Evolutionary conservation across 495 filamentous ascomycete genomes (phyloP).

Genomic region (Xylaria palmicola): DNA sequence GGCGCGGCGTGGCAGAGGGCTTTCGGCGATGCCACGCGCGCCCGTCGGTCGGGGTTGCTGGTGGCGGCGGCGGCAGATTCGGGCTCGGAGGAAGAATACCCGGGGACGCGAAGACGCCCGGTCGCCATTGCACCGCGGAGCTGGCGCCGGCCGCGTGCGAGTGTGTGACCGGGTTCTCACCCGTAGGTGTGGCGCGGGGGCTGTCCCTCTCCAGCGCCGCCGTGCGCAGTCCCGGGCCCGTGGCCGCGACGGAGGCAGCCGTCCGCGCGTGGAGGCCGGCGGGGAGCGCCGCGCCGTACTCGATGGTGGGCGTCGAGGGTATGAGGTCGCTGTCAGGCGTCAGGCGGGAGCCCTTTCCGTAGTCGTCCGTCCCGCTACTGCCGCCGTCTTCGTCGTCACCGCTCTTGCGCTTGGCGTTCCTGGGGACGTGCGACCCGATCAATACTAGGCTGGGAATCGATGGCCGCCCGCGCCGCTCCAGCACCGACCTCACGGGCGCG

Average conservation of each 20-base stretch:
- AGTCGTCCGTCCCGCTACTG: neutral
- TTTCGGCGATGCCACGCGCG: slow-evolving; percentile 28
- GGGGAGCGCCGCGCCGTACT: slow-evolving; percentile 8
- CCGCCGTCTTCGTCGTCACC: neutral
- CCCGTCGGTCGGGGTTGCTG: slow-evolving; percentile 3
- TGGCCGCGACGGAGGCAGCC: too few relatives aligned
- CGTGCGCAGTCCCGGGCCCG: too few relatives aligned
- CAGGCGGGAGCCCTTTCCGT: neutral
- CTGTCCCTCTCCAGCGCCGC: too few relatives aligned
- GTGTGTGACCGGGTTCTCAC: neutral
- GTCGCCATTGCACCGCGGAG: slow-evolving; percentile 12
- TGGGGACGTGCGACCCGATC: neutral
- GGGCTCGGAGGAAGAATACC: too few relatives aligned
- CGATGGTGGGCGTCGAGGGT: slow-evolving; percentile 21
- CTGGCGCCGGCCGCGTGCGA: neutral
- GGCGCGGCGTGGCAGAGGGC: slow-evolving; percentile 18
- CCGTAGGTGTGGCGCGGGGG: too few relatives aligned
- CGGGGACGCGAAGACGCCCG: too few relatives aligned
- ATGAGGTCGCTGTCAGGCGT: slow-evolving; percentile 8
- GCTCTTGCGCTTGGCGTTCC: neutral
- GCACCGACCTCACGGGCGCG: neutral
- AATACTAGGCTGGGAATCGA: slow-evolving; percentile 10
- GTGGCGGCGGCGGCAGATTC: neutral
- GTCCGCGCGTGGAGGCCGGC: slow-evolving; percentile 17
- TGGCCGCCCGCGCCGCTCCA: slow-evolving; percentile 9